Conservation (phyloP, 352 stramenopile genomes). For the Lagenidium giganteum region DNA sequence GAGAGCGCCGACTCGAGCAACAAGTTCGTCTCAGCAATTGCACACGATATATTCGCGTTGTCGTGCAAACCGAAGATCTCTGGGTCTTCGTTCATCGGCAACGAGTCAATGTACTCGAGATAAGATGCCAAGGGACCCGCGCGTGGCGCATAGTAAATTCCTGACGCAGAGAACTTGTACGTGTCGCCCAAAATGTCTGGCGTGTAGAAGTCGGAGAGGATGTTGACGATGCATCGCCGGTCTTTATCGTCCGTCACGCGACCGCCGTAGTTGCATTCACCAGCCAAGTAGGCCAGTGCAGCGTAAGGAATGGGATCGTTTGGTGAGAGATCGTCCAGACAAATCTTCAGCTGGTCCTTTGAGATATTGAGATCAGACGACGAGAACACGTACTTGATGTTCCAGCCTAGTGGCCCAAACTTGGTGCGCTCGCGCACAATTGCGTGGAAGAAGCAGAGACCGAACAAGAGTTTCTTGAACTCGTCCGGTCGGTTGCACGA, state of each 20-base stretch:
- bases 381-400: slow-evolving; percentile 88
- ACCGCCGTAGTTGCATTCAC: slow-evolving; percentile 95
- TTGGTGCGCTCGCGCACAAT: slow-evolving; percentile 83
- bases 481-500: slow-evolving; percentile 48
- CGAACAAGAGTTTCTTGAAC: slow-evolving; percentile 86
- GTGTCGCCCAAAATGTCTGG: slow-evolving; percentile 65
- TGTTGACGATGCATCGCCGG: slow-evolving; percentile 80
- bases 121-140: slow-evolving; percentile 42
- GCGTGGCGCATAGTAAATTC: slow-evolving; percentile 72
- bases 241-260: slow-evolving; percentile 95
- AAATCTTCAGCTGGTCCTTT: slow-evolving; percentile 84
- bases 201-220: slow-evolving; percentile 82
- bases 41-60: slow-evolving; percentile 87
- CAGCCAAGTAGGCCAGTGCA: slow-evolving; percentile 87
- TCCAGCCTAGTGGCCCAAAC: slow-evolving; percentile 83
- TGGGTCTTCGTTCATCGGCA: slow-evolving; percentile 81
- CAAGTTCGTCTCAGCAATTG: slow-evolving; percentile 81
- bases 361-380: slow-evolving; percentile 82
- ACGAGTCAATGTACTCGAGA: slow-evolving; percentile 74
- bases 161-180: slow-evolving; percentile 82
- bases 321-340: slow-evolving; percentile 57
- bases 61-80: slow-evolving; percentile 86
- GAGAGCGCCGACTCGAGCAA: slow-evolving; percentile 87
- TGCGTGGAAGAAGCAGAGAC: slow-evolving; percentile 92
- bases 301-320: slow-evolving; percentile 85